phyloP scores from a whole-genome alignment of 2,329 filamentous ascomycete genomes.

The Parasarocladium wereldwijsianum region DNA sequence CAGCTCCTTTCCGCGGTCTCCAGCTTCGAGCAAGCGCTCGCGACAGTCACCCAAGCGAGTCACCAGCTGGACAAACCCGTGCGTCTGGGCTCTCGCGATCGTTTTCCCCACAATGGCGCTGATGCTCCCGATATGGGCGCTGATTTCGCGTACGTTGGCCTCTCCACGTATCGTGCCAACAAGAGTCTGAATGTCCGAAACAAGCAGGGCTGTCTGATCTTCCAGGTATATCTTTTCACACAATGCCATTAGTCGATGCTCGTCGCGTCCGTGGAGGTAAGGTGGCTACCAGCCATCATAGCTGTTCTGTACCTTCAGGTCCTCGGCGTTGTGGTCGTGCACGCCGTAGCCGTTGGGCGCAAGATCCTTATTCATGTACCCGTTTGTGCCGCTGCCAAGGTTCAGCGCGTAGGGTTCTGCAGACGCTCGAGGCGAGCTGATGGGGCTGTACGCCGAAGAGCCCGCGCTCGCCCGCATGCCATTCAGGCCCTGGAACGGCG shows the following conservation, averaged over 20 bases:
- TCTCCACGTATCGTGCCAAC: conserved; percentile 57
- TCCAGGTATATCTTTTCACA: conserved; percentile 56
- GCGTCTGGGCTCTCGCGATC: conserved; percentile 46
- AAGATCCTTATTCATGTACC: conserved; percentile 22
- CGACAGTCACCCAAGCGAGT: conserved; percentile 47
- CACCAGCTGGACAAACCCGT: conserved; percentile 36
- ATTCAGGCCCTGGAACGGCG: conserved; percentile 43
- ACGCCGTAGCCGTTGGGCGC: conserved; percentile 23
- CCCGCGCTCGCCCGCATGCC: conserved; percentile 44
- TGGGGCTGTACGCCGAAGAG: conserved; percentile 62
- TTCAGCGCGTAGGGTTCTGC: conserved; percentile 24
- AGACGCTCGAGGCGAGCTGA: conserved; percentile 53
- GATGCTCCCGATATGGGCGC: conserved; percentile 56
- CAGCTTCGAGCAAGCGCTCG: conserved; percentile 48
- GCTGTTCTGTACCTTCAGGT: conserved; percentile 27
- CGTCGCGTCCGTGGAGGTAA: conserved; percentile 1
- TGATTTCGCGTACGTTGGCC: conserved; percentile 47
- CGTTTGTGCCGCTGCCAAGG: conserved; percentile 20
- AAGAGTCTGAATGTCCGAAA: conserved; percentile 70
- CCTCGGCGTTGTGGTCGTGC: conserved; percentile 28
- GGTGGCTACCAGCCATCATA: conserved; percentile 5
- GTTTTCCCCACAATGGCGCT: conserved; percentile 56
- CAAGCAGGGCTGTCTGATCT: conserved; percentile 65
- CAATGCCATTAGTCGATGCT: conserved; percentile 4
- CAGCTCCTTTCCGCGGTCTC: conserved; percentile 44